Conservation (phyloP, 768 basidiomycete species). For the Xerocomellus dryophilus region DNA sequence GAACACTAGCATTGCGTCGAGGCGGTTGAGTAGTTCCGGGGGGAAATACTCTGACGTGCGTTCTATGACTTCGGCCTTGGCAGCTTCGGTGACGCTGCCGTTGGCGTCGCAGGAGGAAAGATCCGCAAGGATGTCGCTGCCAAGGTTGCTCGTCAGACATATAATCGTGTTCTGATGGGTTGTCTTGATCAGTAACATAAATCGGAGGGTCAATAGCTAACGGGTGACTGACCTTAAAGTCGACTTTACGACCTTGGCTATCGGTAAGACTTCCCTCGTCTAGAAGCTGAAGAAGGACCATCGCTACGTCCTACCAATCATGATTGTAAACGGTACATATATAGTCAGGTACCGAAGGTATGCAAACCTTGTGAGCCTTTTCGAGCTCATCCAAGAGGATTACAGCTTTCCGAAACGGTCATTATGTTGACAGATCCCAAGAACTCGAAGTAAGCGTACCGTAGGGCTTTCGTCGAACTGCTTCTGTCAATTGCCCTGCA, state of each 20-base stretch:
- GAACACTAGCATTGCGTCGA: constrained; percentile 86
- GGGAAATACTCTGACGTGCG: constrained; percentile 80
- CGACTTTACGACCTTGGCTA: constrained; percentile 87
- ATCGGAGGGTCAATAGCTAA: neutral
- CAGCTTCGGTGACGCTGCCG: constrained; percentile 62
- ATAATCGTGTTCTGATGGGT: constrained; percentile 79
- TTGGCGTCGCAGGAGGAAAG: constrained; percentile 55
- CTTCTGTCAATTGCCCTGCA: constrained; percentile 58
- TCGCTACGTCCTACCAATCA: constrained; percentile 66
- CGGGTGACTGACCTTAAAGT: constrained; percentile 64
- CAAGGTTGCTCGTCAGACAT: constrained; percentile 86
- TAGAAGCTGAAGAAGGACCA: constrained; percentile 87
- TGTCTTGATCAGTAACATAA: neutral
- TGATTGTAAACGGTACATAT: neutral
- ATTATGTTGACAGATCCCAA: neutral
- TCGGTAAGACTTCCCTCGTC: constrained; percentile 90
- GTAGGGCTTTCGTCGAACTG: constrained; percentile 60
- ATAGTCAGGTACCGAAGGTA: neutral
- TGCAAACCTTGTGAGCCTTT: constrained; percentile 73
- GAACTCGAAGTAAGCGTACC: constrained; percentile 29
- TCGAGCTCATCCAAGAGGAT: constrained; percentile 66
- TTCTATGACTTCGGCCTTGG: constrained; percentile 66
- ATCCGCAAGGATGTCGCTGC: constrained; percentile 73
- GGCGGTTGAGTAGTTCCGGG: constrained; percentile 85
- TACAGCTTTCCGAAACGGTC: constrained; percentile 40